A percentile compares a stretch with the other conserved stretches of the same genome.
These are phyloP conservation scores for Fabrea salina DNA, from an alignment of 169 alveolate species.

Conservation along the genomic window DNA sequence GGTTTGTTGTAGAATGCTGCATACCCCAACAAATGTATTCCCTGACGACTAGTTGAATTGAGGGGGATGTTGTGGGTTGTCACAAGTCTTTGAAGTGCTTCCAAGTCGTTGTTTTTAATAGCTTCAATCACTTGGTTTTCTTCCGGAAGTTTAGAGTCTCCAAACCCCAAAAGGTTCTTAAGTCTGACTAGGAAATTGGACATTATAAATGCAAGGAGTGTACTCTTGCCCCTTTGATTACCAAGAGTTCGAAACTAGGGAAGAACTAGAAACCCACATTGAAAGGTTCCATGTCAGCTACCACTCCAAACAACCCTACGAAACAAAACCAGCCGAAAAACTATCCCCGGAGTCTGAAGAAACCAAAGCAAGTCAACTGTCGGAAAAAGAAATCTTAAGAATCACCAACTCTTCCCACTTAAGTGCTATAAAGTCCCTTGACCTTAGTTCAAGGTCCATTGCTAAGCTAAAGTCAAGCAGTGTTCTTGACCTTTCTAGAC, in stretches of 20 bases:
- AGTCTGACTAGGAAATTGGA: neutral
- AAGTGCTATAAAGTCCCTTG: slow-evolving; percentile 10
- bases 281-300: neutral
- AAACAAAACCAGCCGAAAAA: too few relatives aligned
- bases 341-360: too few relatives aligned
- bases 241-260: slow-evolving; percentile 1
- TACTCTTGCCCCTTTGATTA: slow-evolving; percentile 17
- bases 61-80: neutral
- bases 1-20: slow-evolving; percentile 14
- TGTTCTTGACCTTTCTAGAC: neutral
- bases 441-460: neutral
- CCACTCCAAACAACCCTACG: neutral
- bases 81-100: neutral
- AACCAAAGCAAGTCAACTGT: neutral
- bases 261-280: neutral
- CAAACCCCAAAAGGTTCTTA: neutral
- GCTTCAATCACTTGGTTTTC: neutral
- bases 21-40: neutral
- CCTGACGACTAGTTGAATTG: neutral
- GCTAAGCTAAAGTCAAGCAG: neutral
- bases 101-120: neutral
- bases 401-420: slow-evolving; percentile 7
- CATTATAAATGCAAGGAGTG: neutral
- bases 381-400: neutral
- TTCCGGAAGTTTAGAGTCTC: neutral